These are phyloP conservation scores for Corylus heterophylla DNA, from an alignment of 306 rosid species.

Conservation along the genomic window DNA sequence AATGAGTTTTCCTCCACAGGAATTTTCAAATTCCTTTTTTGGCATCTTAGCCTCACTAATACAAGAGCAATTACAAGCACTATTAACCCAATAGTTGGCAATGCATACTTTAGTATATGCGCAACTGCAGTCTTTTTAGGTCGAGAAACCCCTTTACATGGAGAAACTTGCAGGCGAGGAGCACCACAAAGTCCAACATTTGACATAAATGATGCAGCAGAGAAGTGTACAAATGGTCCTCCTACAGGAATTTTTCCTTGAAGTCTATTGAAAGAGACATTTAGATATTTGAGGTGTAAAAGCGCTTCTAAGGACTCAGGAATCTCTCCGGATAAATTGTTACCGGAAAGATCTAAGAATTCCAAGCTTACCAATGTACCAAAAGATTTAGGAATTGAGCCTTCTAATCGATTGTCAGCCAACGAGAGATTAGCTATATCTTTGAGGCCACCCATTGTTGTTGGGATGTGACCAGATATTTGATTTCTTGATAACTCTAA, in stretches of 20 bases:
- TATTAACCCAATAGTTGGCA: not conserved
- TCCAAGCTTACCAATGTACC: not conserved
- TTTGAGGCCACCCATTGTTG: not conserved
- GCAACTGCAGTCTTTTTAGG: not conserved
- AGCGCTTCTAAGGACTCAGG: conserved; percentile 12
- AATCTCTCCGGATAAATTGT: conserved; percentile 1
- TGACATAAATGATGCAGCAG: not conserved
- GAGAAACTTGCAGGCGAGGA: not conserved
- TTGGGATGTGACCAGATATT: too few relatives aligned
- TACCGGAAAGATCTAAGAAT: not conserved
- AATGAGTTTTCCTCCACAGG: not conserved
- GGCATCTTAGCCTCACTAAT: not conserved
- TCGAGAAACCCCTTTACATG: not conserved
- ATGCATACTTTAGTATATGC: not conserved
- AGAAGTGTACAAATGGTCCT: conserved; percentile 3
- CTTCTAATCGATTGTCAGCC: too few relatives aligned
- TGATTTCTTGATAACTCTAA: too few relatives aligned
- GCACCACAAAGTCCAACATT: too few relatives aligned
- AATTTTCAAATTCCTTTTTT: not conserved
- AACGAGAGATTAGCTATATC: too few relatives aligned
- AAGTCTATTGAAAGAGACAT: conserved; percentile 5
- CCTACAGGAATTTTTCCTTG: conserved; percentile 10
- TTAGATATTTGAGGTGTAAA: not conserved
- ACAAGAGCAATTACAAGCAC: not conserved
- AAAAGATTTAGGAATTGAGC: not conserved